Evolutionary conservation across 139 green algal genomes (phyloP).

Genomic region (Picochlorum sp.): DNA sequence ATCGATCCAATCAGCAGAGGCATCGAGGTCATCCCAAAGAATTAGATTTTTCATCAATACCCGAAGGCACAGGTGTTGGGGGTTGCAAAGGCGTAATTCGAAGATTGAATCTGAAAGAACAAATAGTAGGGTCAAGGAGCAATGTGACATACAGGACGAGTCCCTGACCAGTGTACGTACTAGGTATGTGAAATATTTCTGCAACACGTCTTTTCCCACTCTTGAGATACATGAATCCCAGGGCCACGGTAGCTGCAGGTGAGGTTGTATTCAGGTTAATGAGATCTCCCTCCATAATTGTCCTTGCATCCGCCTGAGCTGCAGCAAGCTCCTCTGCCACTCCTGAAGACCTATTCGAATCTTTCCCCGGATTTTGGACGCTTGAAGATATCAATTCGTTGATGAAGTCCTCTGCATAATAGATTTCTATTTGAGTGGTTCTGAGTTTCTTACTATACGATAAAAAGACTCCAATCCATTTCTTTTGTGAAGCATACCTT

Average conservation of each 20-base stretch:
- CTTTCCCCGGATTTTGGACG: background rate
- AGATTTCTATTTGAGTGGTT: too few relatives aligned
- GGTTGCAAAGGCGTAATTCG: conserved; percentile 12
- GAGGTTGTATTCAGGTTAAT: conserved; percentile 77
- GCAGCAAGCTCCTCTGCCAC: conserved; percentile 30
- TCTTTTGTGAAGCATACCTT: too few relatives aligned
- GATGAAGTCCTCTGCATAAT: background rate
- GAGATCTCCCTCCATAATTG: conserved; percentile 72
- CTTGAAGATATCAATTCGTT: background rate
- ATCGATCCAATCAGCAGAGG: conserved; percentile 58
- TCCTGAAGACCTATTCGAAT: background rate
- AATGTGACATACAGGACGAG: too few relatives aligned
- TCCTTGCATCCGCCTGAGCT: conserved; percentile 35
- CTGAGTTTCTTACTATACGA: too few relatives aligned
- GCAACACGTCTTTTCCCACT: conserved; percentile 66
- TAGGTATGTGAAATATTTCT: conserved; percentile 34
- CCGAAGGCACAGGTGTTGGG: conserved; percentile 81
- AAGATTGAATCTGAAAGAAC: conserved; percentile 3
- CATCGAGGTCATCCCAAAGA: conserved; percentile 71
- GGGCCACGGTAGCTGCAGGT: conserved; percentile 77
- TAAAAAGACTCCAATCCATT: too few relatives aligned
- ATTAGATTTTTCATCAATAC: conserved; percentile 71
- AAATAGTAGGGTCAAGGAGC: background rate
- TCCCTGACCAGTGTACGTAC: background rate
- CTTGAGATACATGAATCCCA: conserved; percentile 85